Evolutionary conservation across 495 filamentous ascomycete genomes (phyloP), one percentile per base, ranked within the genome.

Genomic region (Cercophora newfieldiana): DNA sequence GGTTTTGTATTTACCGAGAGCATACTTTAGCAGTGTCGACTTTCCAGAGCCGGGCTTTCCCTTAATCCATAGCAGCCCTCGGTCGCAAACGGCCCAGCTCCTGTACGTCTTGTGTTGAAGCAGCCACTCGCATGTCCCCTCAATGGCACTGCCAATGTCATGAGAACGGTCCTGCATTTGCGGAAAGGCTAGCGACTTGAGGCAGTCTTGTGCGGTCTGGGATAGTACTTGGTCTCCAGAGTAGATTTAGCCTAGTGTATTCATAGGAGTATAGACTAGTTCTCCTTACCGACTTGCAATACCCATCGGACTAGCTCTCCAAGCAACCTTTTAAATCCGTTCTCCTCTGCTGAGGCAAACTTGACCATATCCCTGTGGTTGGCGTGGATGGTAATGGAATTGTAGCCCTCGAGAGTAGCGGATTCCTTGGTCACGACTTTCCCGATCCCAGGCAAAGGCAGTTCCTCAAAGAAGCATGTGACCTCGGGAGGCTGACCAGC

Each of bases 361-460:
- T 72, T 79, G 30, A 73, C 74, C 79, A 81, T 81, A 19, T 78
- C 62, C 5, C 73, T 69, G 61, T 81, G 80, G 56, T 79, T 75
- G 21, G 74, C 76, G 50, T 74, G 72, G 29, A 82, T 72, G 65
- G 69, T 71, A 21, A 71, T 29, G n/a, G 66, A n/a, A 19, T 18
- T 62, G 59, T 77, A 73, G 44, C 71, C 70, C 1, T 69, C 64
- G 19, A 72, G 50, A 22, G 61, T 67, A 31, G 81, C 80, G 5
- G 81, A 84, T 22, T 77, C 53, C 44, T 71, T 66, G 28, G 80
- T 71, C 21, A 81, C 80, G 33, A 80, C 77, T 49, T 63, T 61
- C 28, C 66, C 56, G 19, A 65, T 5, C 29, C 47, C 58, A 69
- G 63, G 55, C 37, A 78, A 37, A 44, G 68, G 68, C 18, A 74